Conservation (phyloP, 2,329 filamentous ascomycete genomes). For the Curvularia spicifera region DNA sequence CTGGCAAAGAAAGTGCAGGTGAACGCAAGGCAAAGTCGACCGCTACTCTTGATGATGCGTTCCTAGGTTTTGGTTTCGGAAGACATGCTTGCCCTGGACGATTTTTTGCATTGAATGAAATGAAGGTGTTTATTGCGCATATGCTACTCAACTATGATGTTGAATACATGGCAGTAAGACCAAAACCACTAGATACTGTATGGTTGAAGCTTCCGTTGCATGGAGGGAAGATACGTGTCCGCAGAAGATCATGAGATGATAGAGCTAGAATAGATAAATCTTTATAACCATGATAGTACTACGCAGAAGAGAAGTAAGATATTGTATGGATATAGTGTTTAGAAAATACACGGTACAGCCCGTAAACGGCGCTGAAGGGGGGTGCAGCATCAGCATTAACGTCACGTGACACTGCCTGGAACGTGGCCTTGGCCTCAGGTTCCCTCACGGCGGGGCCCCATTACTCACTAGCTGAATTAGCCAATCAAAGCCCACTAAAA, state of each 20-base stretch:
- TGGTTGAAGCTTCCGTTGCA: conserved; percentile 23
- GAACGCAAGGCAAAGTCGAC: conserved; percentile 23
- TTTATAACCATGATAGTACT: too few relatives aligned
- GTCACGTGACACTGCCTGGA: too few relatives aligned
- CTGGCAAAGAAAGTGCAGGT: conserved; percentile 5
- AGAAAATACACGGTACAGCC: too few relatives aligned
- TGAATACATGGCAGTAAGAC: conserved; percentile 19
- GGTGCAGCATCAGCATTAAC: too few relatives aligned
- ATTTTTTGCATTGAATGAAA: conserved; percentile 27
- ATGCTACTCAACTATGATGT: conserved; percentile 26
- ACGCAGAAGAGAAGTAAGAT: too few relatives aligned
- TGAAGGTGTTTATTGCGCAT: conserved; percentile 27
- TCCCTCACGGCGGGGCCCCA: too few relatives aligned
- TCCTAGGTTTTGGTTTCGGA: conserved; percentile 27
- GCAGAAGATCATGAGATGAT: background rate
- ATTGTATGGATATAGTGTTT: too few relatives aligned
- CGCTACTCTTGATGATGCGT: conserved; percentile 24
- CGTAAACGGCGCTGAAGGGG: too few relatives aligned
- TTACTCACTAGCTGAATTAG: too few relatives aligned
- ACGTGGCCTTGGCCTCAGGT: too few relatives aligned
- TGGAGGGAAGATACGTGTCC: conserved; percentile 14
- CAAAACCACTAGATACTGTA: conserved; percentile 20
- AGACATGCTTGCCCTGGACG: conserved; percentile 23
- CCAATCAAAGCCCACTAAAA: too few relatives aligned
- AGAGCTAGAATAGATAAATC: too few relatives aligned